Base-by-base conservation (phyloP, 2,329 filamentous ascomycete species). In the Botrytis porri region DNA sequence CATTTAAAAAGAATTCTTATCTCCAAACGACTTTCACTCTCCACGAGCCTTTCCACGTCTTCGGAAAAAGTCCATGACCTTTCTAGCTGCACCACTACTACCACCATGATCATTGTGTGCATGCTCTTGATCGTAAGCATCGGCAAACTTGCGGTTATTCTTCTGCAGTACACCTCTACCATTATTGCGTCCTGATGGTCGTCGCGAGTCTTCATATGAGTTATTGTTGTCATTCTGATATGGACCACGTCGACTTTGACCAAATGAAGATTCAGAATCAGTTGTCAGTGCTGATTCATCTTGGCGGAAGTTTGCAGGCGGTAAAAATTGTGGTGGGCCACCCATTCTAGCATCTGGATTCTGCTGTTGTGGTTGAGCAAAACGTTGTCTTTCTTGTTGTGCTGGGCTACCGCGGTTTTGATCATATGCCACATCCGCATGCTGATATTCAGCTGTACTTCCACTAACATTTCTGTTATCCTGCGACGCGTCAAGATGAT, bases 31-130 rank as follows among this genome's bases (percentile, higher is more conserved):
- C 32, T 70, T 72, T 72, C 70, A 72, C 54, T 73, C 73, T 18
- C 74, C 77, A 29, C 79, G 73, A 92, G 86, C 77, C 91, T 93
- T 84, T 92, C 93, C 93, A 81, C 95, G 89, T 81, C 95, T 88
- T 78, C 96, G 88, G 86, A 99, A 99, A 83, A 98, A 97, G 84
- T 99, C 95, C 95, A 99, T 98, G 57, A 99, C 96, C 80, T 94
- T 90, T 81, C 95, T 92, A 22, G 95, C 94, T 4, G 94, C 93
- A 73, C 93, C 93, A 76, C 91, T 95, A 82, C 93, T 97, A 62
- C 95, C 95, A 45, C 90, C 90, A 69, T 81, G 77, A 79, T 94
- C 90, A 70, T 90, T 88, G 70, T 86, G 86, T 51, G 82, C 90
- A 74, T 89, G 88, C 77, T 93, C 92, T 75, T 90, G 88, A 74